Percentiles rank a stretch among this genome's conserved stretches.
Conservation (phyloP, 2,329 filamentous ascomycete species). For the Diaporthe sp. region DNA sequence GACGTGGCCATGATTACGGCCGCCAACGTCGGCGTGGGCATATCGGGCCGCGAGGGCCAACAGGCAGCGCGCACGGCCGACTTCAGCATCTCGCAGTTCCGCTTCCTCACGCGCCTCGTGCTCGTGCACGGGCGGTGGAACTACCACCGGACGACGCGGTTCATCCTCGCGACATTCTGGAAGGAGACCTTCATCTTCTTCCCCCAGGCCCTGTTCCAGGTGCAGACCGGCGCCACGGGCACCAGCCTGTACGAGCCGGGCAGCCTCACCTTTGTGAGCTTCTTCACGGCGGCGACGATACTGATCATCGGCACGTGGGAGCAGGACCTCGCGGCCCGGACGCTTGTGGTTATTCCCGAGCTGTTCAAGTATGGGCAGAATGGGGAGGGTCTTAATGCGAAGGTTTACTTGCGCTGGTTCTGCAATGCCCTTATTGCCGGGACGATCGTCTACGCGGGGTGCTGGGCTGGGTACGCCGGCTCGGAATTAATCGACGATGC, state of each 20-base stretch:
- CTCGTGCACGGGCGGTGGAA: constrained; percentile 92
- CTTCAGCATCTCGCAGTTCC: constrained; percentile 91
- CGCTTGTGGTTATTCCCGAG: constrained; percentile 88
- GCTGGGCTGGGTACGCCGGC: constrained; percentile 63
- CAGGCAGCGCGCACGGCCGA: constrained; percentile 92
- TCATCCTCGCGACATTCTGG: constrained; percentile 92
- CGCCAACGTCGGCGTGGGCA: constrained; percentile 87
- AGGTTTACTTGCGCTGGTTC: constrained; percentile 81
- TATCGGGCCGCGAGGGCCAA: constrained; percentile 90
- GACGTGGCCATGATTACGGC: constrained; percentile 96
- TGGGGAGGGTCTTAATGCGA: constrained; percentile 77
- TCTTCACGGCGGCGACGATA: constrained; percentile 90
- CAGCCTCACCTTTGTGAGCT: constrained; percentile 89
- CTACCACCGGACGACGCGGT: constrained; percentile 88
- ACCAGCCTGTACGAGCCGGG: constrained; percentile 91
- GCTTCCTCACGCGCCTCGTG: constrained; percentile 83
- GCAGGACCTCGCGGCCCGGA: constrained; percentile 85
- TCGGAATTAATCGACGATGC: constrained; percentile 68
- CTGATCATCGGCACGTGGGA: constrained; percentile 94
- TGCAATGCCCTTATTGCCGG: constrained; percentile 78
- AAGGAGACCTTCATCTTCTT: constrained; percentile 87
- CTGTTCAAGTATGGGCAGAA: constrained; percentile 86
- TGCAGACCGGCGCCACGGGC: constrained; percentile 86
- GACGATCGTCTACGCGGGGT: constrained; percentile 74
- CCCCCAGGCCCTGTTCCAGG: constrained; percentile 85